Conservation (phyloP, 306 rosid species). For the Sicyos edulis region DNA sequence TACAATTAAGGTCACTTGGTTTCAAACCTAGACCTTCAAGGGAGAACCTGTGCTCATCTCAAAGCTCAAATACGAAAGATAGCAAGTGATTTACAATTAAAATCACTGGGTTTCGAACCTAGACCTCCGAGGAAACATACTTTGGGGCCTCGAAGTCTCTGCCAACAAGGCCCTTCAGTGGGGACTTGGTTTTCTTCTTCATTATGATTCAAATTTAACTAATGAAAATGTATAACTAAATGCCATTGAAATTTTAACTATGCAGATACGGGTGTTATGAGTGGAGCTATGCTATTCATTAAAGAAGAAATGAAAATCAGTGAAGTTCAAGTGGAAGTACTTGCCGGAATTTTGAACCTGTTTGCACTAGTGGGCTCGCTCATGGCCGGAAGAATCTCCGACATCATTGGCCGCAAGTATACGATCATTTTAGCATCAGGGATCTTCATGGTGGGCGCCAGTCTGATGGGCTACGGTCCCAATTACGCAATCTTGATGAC, state of each 20-base stretch:
- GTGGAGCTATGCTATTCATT: slow-evolving; percentile 85
- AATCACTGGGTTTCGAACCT: too few relatives aligned
- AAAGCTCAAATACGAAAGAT: too few relatives aligned
- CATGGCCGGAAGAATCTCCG: slow-evolving; percentile 63
- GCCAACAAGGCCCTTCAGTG: too few relatives aligned
- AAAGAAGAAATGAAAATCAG: slow-evolving; percentile 64
- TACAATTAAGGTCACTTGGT: neutral
- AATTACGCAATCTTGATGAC: slow-evolving; percentile 45
- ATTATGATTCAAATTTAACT: neutral
- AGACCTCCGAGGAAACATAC: too few relatives aligned
- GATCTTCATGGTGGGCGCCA: slow-evolving; percentile 57
- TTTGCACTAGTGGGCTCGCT: slow-evolving; percentile 69
- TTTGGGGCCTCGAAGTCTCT: too few relatives aligned
- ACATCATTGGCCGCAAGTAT: slow-evolving; percentile 76
- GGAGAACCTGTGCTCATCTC: too few relatives aligned
- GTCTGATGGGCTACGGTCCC: slow-evolving; percentile 79
- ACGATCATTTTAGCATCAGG: slow-evolving; percentile 47
- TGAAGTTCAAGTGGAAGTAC: slow-evolving; percentile 55
- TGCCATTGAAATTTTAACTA: neutral
- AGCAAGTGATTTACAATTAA: too few relatives aligned
- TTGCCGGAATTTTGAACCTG: slow-evolving; percentile 68
- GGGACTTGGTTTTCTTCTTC: too few relatives aligned
- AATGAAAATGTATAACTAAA: neutral
- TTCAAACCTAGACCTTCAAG: too few relatives aligned
- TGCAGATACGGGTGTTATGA: slow-evolving; percentile 87